Conservation (phyloP, 192 early-diverging fungal genomes). For the Coemansia pectinata region DNA sequence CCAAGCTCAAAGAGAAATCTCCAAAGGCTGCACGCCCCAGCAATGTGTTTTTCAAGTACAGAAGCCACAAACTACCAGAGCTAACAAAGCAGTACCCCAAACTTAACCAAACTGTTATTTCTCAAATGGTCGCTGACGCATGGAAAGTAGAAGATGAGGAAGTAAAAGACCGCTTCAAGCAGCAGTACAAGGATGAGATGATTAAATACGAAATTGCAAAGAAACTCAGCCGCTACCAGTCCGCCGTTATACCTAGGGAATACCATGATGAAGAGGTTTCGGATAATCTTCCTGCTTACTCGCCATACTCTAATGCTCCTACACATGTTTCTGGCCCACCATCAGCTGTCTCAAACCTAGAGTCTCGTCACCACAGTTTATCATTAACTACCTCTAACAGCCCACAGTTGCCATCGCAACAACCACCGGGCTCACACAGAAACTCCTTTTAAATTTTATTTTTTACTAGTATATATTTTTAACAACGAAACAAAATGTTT, state of each 20-base stretch:
- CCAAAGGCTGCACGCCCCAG: slow-evolving; percentile 34
- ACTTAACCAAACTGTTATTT: slow-evolving; percentile 55
- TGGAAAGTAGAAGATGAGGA: slow-evolving; percentile 48
- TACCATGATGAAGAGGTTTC: background rate
- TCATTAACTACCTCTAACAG: background rate
- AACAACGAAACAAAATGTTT: background rate
- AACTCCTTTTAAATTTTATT: background rate
- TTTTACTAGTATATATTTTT: background rate
- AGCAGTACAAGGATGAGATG: slow-evolving; percentile 48
- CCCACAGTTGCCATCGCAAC: background rate
- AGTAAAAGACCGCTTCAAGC: slow-evolving; percentile 45
- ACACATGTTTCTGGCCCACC: background rate
- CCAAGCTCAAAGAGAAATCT: background rate
- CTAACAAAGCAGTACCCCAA: slow-evolving; percentile 40
- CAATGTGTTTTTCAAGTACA: slow-evolving; percentile 60
- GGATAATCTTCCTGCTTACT: background rate
- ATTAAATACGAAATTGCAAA: slow-evolving; percentile 49
- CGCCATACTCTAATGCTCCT: background rate
- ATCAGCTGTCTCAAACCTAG: background rate
- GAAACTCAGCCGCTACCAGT: slow-evolving; percentile 16
- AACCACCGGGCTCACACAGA: background rate
- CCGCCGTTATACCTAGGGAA: background rate
- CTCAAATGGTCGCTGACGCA: slow-evolving; percentile 53
- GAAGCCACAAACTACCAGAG: slow-evolving; percentile 48
- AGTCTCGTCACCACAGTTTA: background rate